phyloP scores from a whole-genome alignment of 176 grass and related monocot species.

The Carex myosuroides region DNA sequence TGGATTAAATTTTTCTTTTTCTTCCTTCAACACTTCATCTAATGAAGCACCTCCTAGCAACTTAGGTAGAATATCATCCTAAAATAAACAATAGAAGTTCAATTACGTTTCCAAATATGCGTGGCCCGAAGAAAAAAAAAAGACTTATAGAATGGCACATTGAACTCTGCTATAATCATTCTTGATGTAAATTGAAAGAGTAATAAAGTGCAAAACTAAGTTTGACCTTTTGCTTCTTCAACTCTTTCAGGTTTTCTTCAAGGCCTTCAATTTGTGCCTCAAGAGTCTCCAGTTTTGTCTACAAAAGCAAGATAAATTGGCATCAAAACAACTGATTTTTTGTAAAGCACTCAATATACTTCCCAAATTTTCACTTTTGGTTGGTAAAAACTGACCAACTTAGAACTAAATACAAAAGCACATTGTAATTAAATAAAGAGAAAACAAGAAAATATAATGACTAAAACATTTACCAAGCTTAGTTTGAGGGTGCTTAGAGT shows the following conservation, averaged over 20 bases:
- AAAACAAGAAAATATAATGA: background rate
- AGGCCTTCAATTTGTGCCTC: slow-evolving; percentile 30
- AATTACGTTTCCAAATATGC: background rate
- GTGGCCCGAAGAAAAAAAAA: background rate
- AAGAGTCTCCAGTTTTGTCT: slow-evolving; percentile 38
- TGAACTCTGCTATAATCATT: background rate
- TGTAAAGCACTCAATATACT: background rate
- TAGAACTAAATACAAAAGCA: background rate
- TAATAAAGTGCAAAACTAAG: background rate
- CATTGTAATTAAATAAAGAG: background rate
- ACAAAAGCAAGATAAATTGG: slow-evolving; percentile 13
- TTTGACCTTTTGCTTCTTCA: slow-evolving; percentile 41
- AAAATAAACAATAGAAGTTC: background rate
- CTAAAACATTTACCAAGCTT: slow-evolving; percentile 24
- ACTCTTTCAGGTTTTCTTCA: slow-evolving; percentile 39
- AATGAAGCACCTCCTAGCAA: slow-evolving; percentile 31
- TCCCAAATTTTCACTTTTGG: background rate
- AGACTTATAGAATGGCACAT: background rate
- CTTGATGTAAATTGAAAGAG: background rate
- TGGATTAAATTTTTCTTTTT: slow-evolving; percentile 39
- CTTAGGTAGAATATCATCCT: slow-evolving; percentile 47
- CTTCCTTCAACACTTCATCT: slow-evolving; percentile 37
- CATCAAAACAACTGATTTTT: background rate
- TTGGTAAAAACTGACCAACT: background rate
- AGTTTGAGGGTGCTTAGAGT: slow-evolving; percentile 28